A percentile compares a stretch with the other conserved stretches of the same genome.
Conservation (phyloP, 331 rosid species). For the Malus hybrid region DNA sequence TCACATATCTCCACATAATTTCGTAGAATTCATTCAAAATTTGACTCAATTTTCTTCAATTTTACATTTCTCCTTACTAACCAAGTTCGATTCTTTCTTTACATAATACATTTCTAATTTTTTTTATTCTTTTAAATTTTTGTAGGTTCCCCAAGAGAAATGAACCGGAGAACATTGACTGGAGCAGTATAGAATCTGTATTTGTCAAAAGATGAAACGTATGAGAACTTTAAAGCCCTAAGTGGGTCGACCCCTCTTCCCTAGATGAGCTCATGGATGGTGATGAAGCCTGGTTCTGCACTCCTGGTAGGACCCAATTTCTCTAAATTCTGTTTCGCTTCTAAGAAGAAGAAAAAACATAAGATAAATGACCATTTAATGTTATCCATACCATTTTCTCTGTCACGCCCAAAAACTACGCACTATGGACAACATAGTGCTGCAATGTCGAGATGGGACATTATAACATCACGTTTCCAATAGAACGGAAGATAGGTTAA, state of each 20-base stretch:
- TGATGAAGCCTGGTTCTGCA: slow-evolving; percentile 43
- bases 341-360: background rate
- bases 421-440: too few relatives aligned
- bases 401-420: too few relatives aligned
- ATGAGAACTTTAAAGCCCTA: slow-evolving; percentile 39
- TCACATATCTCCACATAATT: background rate
- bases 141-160: slow-evolving; percentile 8
- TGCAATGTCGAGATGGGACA: too few relatives aligned
- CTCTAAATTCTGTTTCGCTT: background rate
- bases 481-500: too few relatives aligned
- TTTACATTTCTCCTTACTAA: background rate
- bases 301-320: slow-evolving; percentile 18
- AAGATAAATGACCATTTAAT: background rate
- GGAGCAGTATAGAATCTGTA: slow-evolving; percentile 32
- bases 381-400: too few relatives aligned
- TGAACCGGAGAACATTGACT: slow-evolving; percentile 42
- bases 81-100: background rate
- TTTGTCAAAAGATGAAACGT: slow-evolving; percentile 27
- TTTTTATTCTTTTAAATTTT: background rate
- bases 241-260: slow-evolving; percentile 33
- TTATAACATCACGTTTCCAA: too few relatives aligned
- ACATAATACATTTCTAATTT: background rate
- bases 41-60: background rate
- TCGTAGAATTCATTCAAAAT: background rate
- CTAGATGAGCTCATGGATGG: slow-evolving; percentile 16